These are phyloP conservation scores for Globisporangium paroecandrum DNA, from an alignment of 352 stramenopile species.

Conservation along the genomic window DNA sequence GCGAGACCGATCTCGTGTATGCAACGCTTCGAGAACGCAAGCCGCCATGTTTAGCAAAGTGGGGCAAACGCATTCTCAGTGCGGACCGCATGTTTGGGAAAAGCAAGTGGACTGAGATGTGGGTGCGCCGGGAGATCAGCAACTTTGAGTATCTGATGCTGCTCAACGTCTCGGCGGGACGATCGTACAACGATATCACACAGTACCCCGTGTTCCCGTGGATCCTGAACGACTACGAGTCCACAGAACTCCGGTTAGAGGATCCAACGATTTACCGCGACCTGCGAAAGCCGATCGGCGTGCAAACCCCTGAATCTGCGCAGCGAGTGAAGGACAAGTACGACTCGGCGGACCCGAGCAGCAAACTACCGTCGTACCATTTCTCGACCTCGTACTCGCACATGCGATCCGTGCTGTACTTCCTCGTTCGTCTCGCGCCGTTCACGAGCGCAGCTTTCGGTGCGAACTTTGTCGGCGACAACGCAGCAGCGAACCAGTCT, in stretches of 20 bases:
- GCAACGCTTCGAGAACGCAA: slow-evolving; percentile 76
- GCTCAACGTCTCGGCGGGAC: slow-evolving; percentile 93
- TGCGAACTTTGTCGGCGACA: slow-evolving; percentile 19
- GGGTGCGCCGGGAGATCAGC: slow-evolving; percentile 80
- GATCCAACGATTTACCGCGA: slow-evolving; percentile 94
- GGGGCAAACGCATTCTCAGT: slow-evolving; percentile 67
- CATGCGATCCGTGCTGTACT: slow-evolving; percentile 71
- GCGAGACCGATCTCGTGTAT: slow-evolving; percentile 78
- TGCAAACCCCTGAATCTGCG: slow-evolving; percentile 53
- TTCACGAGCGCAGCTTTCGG: slow-evolving; percentile 53
- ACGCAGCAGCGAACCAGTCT: neutral
- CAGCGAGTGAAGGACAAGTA: slow-evolving; percentile 48
- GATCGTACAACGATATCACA: slow-evolving; percentile 96
- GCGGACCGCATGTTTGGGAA: slow-evolving; percentile 72
- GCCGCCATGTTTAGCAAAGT: slow-evolving; percentile 72
- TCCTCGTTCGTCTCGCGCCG: slow-evolving; percentile 63
- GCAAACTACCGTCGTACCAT: slow-evolving; percentile 66
- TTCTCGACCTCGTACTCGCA: slow-evolving; percentile 72
- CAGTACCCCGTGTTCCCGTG: slow-evolving; percentile 99
- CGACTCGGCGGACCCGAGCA: slow-evolving; percentile 36
- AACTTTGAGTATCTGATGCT: slow-evolving; percentile 97
- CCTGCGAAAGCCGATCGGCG: slow-evolving; percentile 96
- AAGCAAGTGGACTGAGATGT: slow-evolving; percentile 87
- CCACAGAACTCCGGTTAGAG: slow-evolving; percentile 90
- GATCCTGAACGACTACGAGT: slow-evolving; percentile 96